Base-by-base conservation (phyloP, 352 stramenopile genomes). In the Phytophthora constricta region DNA sequence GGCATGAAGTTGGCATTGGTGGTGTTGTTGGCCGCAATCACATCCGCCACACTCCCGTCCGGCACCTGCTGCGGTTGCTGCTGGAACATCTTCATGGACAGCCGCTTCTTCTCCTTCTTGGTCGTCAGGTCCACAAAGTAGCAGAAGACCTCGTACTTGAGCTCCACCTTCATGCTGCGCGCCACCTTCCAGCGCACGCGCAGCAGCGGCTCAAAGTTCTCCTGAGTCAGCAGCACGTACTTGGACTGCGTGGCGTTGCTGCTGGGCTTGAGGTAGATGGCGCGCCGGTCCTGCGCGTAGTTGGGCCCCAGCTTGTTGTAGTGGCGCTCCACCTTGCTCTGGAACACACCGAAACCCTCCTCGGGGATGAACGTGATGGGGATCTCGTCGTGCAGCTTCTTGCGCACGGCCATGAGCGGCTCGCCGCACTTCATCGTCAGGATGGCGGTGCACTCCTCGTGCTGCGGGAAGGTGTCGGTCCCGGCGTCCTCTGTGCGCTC, bases 131-230 rank as follows among this genome's bases (percentile, higher is more conserved):
- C 84, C 48, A 90, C 74, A 68, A 92, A 92, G 62, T 92, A 92
- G 62, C 82, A 87, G 59, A 92, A 92, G 5, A 92, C 73, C 47
- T 92, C 84, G 68, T 90, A 92, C 75, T 90, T 92, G 51, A 92
- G 80, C 47, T 92, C 84, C 25, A 84, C 79, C 63, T 92, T 92
- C 80, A 90, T 92, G 33, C 79, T 89, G 28, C 82, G 80, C 34
- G 82, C 77, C n/a, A 92, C 79, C 76, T 90, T 90, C 84, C 84
- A 92, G 47, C 84, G 84, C 70, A 86, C 77, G 28, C 82, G 78
- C 62, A 92, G 65, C 51, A 87, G 65, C 19, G 80, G 70, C 47
- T 89, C 82, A 52, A 92, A 92, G 65, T 92, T 92, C 31, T 90
- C 82, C 31, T 86, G 82, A 14, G 80, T 90, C 23, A 92, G 74